Evolutionary conservation across 169 alveolate species (phyloP), one percentile per base, ranked within the genome.

Genomic region (Eimeria sp.): DNA sequence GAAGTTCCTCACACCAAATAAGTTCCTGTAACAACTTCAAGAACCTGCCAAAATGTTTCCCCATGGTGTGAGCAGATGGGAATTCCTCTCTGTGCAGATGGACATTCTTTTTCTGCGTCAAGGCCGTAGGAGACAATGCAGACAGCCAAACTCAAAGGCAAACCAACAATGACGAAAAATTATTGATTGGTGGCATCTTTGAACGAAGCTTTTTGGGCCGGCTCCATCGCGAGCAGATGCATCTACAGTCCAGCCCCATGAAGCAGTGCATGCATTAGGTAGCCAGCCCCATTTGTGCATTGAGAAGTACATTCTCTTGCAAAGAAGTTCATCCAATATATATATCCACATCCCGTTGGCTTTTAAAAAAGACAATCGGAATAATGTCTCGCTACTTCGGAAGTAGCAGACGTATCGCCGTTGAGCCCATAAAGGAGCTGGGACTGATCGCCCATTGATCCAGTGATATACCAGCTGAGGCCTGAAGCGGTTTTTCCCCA

Each of bases 221-320:
- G 54, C 10, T 1, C 11, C 11, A 33, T 14, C n/a, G 80, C 80
- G 80, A 71, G 80, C 80, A 71, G 80, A 43, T 77, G 87, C 87
- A 77, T 52, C 87, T 49, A 25, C 27, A 77, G n/a, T 77, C 87
- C 87, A 77, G 87, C 87, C 87, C 87, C 87, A 49, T 77, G 64
- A 46, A 23, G 64, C 87, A 77, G 87, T 46, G 87, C 87, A 77
- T 77, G 87, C 87, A 25, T 49, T 9, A 33, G 43, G 87, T 46
- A 52, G 87, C 87, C 87, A 77, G 87, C 87, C 87, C 87, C 46
- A 23, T 49, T 18, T 77, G 6, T 74, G 25, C 62, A 52, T n/a
- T 23, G 4, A 13, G 43, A 52, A 52, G 27, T 52, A 49, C 66
- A 49, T 46, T 16, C 37, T 43, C 85, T n/a, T 20, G 46, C 40